Evolutionary conservation across 306 rosid species (phyloP).

Genomic region (Elaeagnus macrophylla): DNA sequence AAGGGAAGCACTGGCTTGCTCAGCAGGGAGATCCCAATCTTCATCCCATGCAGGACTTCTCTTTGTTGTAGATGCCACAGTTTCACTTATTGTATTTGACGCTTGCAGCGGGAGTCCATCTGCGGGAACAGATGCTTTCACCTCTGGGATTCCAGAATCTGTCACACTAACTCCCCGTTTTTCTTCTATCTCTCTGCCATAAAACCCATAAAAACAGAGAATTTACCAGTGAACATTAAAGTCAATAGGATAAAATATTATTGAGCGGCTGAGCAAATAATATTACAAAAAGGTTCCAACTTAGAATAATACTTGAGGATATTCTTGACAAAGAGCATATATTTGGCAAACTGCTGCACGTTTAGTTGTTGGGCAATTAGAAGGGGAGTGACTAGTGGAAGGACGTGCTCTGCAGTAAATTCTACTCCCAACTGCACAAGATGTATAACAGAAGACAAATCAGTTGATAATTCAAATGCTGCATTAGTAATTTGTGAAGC

Average conservation of each 20-base stretch:
- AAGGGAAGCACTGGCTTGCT: slow-evolving; percentile 30
- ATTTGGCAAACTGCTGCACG: slow-evolving; percentile 96
- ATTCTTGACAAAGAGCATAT: slow-evolving; percentile 97
- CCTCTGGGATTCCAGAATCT: slow-evolving; percentile 65
- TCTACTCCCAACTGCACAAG: slow-evolving; percentile 77
- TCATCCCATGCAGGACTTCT: slow-evolving; percentile 73
- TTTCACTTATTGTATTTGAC: slow-evolving; percentile 26
- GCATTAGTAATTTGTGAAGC: slow-evolving; percentile 9
- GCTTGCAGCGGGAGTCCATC: slow-evolving; percentile 54
- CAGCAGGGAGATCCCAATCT: slow-evolving; percentile 67
- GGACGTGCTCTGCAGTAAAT: slow-evolving; percentile 93
- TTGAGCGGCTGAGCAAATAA: background rate
- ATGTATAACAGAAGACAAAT: slow-evolving; percentile 22
- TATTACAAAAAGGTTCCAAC: too few species aligned
- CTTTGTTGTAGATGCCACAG: slow-evolving; percentile 37
- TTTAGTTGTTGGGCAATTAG: slow-evolving; percentile 86
- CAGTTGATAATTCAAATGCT: slow-evolving; percentile 11
- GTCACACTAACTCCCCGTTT: slow-evolving; percentile 84
- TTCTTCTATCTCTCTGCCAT: slow-evolving; percentile 82
- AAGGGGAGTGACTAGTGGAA: slow-evolving; percentile 73
- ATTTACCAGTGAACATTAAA: background rate
- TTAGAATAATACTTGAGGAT: slow-evolving; percentile 52
- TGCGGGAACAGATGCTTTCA: slow-evolving; percentile 34
- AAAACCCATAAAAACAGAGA: slow-evolving; percentile 9
- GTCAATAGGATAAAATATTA: background rate